These are phyloP conservation scores for Dictyostelium discoideum DNA, from an alignment of 78 protist species.

Conservation along the genomic window dicty_2.7 NC_007090.3:2626501-2627000, in stretches of 20 bases:
- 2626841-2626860: not conserved
- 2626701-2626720: no score
- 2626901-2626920: not conserved
- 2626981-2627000: not conserved
- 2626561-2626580: constrained; percentile 25
- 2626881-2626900: not conserved
- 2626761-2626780: no score
- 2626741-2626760: no score
- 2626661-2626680: not conserved
- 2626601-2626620: not conserved
- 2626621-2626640: not conserved
- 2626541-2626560: constrained; percentile 95
- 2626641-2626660: not conserved
- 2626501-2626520: constrained; percentile 95
- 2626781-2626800: no score
- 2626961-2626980: not conserved
- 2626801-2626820: no score
- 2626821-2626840: not conserved
- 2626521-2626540: constrained; percentile 97
- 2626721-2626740: no score
- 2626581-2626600: not conserved
- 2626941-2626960: not conserved
- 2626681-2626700: no score
- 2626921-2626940: not conserved
- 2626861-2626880: constrained; percentile 6